A percentile compares a stretch with the other conserved stretches of the same genome.
Conservation (phyloP, 306 rosid species). For the Myrica gale region DNA sequence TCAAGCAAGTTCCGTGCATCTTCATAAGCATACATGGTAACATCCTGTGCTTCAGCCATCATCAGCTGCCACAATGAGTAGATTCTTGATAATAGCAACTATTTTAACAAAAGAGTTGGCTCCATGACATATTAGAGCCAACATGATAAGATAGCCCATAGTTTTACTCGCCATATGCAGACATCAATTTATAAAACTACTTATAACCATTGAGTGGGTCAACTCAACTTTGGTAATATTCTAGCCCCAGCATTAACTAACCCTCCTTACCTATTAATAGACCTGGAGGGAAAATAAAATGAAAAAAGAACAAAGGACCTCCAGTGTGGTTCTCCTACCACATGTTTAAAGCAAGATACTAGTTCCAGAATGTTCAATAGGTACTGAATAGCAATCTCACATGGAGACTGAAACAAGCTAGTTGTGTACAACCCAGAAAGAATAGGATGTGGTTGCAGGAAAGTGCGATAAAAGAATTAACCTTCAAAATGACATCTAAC, state of each 20-base stretch:
- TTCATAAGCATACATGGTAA: background rate
- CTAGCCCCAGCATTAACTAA: background rate
- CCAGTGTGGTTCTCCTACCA: too few species aligned
- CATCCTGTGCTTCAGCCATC: background rate
- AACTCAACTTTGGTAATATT: background rate
- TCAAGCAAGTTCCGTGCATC: background rate
- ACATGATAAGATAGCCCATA: background rate
- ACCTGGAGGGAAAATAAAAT: background rate
- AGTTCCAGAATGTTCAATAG: too few species aligned
- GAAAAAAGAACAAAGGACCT: background rate
- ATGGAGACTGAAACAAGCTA: background rate
- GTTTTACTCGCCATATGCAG: background rate
- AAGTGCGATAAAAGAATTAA: conserved; percentile 21
- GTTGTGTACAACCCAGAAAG: background rate
- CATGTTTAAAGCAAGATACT: too few species aligned
- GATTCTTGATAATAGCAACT: background rate
- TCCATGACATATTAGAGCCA: background rate
- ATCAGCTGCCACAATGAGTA: background rate
- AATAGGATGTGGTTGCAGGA: conserved; percentile 1
- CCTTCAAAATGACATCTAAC: conserved; percentile 69
- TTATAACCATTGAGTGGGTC: background rate
- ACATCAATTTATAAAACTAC: background rate
- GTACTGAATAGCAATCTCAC: background rate
- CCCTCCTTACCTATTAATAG: background rate
- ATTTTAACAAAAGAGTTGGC: background rate